These are phyloP conservation scores for Achaetomiella virescens DNA, from an alignment of 495 filamentous ascomycete genomes.

Conservation along the genomic window DNA sequence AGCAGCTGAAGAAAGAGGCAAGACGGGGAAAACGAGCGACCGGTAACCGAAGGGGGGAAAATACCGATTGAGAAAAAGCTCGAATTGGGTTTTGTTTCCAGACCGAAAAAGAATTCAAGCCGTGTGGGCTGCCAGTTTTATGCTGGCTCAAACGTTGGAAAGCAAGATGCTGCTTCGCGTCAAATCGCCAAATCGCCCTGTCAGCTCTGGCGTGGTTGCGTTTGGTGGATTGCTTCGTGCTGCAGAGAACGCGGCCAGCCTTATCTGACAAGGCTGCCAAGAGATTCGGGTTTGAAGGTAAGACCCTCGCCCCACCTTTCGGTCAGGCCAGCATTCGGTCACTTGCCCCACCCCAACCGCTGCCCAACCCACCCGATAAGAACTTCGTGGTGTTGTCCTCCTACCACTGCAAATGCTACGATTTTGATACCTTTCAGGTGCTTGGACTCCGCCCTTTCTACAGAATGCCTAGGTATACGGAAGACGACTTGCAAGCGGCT, in stretches of 20 bases:
- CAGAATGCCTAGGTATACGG: too few relatives aligned
- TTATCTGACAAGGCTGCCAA: constrained; percentile 19
- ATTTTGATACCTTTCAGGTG: too few relatives aligned
- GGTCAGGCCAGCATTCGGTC: too few relatives aligned
- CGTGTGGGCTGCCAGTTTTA: constrained; percentile 6
- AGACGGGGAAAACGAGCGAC: constrained; percentile 2
- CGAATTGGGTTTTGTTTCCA: background rate
- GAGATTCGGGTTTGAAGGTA: constrained; percentile 1
- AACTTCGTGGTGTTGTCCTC: too few relatives aligned
- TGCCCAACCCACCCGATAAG: too few relatives aligned
- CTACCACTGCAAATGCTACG: too few relatives aligned
- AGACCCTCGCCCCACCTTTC: too few relatives aligned
- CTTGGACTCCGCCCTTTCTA: too few relatives aligned
- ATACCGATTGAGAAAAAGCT: constrained; percentile 18
- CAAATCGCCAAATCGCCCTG: constrained; percentile 18
- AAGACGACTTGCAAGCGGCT: too few relatives aligned
- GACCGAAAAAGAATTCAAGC: constrained; percentile 2
- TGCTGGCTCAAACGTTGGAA: constrained; percentile 8
- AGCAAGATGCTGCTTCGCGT: constrained; percentile 18
- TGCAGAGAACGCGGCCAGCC: constrained; percentile 8
- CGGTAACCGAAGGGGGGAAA: background rate
- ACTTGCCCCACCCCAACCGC: too few relatives aligned
- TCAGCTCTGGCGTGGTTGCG: constrained; percentile 15
- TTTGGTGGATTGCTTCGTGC: background rate
- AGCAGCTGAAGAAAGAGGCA: background rate